Conservation (phyloP, 75 land plant species). For the Sequoiadendron giganteum region DNA sequence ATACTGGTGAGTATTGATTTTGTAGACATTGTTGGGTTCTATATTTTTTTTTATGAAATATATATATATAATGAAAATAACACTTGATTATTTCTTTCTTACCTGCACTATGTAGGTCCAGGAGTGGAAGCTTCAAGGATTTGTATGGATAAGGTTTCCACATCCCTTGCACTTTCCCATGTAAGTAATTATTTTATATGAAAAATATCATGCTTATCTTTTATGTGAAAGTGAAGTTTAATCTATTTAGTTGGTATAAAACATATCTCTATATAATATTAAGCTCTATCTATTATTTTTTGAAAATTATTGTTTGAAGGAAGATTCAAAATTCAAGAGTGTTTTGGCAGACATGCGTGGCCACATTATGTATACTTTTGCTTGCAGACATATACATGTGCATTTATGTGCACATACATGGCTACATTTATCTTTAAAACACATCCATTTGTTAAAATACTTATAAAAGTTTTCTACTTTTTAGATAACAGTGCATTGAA, state of each 20-base stretch:
- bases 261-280: not conserved
- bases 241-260: not conserved
- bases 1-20: constrained; percentile 49
- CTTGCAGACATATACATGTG: not conserved
- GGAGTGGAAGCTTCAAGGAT: constrained; percentile 57
- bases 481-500: not conserved
- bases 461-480: not conserved
- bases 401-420: not conserved
- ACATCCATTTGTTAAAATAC: not conserved
- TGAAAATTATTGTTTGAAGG: not conserved
- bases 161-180: constrained; percentile 65
- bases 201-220: not conserved
- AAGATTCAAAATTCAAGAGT: not conserved
- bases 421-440: not conserved
- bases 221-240: not conserved
- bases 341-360: not conserved
- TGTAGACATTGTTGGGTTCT: not conserved
- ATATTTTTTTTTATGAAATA: not conserved
- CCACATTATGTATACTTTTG: not conserved
- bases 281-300: not conserved
- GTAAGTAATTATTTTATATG: constrained; percentile 28
- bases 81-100: not conserved
- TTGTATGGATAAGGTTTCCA: constrained; percentile 84
- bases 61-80: not conserved
- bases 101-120: constrained; percentile 46